Evolutionary conservation across 1,284 basidiomycete species (phyloP).

Genomic region (Naganishia sp.): DNA sequence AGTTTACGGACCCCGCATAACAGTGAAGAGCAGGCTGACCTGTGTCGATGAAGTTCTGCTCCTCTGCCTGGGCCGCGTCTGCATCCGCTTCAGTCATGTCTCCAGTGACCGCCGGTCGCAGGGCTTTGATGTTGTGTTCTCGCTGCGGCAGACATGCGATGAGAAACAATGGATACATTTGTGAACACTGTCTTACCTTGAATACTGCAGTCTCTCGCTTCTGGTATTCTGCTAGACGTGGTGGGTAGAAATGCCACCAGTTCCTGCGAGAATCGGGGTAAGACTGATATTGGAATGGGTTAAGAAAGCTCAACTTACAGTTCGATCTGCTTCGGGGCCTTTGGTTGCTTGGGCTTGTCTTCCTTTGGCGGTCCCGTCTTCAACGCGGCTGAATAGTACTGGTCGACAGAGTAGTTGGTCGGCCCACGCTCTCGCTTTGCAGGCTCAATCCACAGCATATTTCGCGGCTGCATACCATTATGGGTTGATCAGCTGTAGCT

Average conservation of each 20-base stretch:
- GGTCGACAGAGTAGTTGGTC: constrained; percentile 90
- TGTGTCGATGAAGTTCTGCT: constrained; percentile 83
- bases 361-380: constrained; percentile 65
- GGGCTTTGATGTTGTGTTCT: constrained; percentile 72
- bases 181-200: constrained; percentile 59
- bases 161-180: neutral
- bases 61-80: constrained; percentile 75
- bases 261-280: constrained; percentile 60
- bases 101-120: constrained; percentile 50
- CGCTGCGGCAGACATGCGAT: constrained; percentile 56
- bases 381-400: constrained; percentile 90
- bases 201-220: constrained; percentile 82
- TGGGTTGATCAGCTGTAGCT: neutral
- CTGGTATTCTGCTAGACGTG: constrained; percentile 77
- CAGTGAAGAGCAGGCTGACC: constrained; percentile 55
- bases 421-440: constrained; percentile 90
- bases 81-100: constrained; percentile 69
- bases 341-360: constrained; percentile 81
- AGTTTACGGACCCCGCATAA: neutral
- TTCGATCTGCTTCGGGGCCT: constrained; percentile 85
- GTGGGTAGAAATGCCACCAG: constrained; percentile 97
- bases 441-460: constrained; percentile 69
- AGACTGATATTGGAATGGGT: neutral
- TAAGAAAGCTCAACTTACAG: constrained; percentile 60
- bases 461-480: neutral